Percentiles rank a stretch among this genome's conserved stretches.
Evolutionary conservation across 805 yeast species (phyloP).

Genomic region (Yamadazyma insecticola): DNA sequence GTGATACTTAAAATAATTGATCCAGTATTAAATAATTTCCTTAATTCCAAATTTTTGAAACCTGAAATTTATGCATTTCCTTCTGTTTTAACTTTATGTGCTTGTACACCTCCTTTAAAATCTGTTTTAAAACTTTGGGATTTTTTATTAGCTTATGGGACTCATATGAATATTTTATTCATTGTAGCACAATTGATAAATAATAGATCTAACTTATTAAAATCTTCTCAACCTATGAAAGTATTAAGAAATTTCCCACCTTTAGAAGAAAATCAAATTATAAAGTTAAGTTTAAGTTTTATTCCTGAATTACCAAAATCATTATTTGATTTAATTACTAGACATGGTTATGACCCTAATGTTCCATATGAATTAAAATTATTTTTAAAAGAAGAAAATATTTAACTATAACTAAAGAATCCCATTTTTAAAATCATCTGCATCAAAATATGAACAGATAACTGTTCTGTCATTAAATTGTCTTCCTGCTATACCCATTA

Average conservation of each 20-base stretch:
- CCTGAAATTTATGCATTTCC: constrained; percentile 88
- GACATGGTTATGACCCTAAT: constrained; percentile 56
- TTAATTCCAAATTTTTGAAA: constrained; percentile 61
- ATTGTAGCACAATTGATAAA: constrained; percentile 78
- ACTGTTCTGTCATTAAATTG: constrained; percentile 65
- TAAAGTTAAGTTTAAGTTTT: constrained; percentile 74
- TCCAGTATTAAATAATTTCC: constrained; percentile 56
- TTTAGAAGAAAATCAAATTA: constrained; percentile 67
- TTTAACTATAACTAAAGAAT: no score
- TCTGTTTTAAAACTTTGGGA: constrained; percentile 85
- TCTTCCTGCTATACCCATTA: constrained; percentile 59
- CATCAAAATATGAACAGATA: constrained; percentile 58
- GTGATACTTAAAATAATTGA: constrained; percentile 67
- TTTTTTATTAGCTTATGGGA: constrained; percentile 84
- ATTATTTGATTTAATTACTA: constrained; percentile 56
- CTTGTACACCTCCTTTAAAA: constrained; percentile 80
- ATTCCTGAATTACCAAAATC: constrained; percentile 67
- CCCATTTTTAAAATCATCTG: constrained; percentile 50
- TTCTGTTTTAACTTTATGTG: constrained; percentile 75
- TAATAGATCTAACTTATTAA: constrained; percentile 59
- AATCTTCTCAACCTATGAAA: constrained; percentile 66
- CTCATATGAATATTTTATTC: constrained; percentile 79
- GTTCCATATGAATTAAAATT: constrained; percentile 33
- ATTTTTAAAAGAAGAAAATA: constrained; percentile 13
- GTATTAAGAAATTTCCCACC: constrained; percentile 68